Evolutionary conservation across 1,139 yeast genomes (phyloP), one percentile per base, ranked within the genome.

Genomic region (Hansenula lynferdii): DNA sequence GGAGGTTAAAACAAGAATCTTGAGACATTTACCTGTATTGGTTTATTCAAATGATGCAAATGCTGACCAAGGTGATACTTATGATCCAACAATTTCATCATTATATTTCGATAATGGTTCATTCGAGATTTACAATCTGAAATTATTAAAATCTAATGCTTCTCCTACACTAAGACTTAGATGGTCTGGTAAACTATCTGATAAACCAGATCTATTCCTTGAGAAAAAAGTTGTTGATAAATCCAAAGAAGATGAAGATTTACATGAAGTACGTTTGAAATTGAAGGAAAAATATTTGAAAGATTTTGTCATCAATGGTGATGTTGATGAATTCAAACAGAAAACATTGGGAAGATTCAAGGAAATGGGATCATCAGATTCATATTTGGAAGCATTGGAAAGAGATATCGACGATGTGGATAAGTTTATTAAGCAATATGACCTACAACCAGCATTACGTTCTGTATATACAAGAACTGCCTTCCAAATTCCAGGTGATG

Each of bases 401-500:
- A 59, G 69, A 18, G 74, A 79, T 43, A 78, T 83, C 42, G 69
- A 71, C 33, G 75, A 75, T 40, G 66, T 89, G 39, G 80, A 80
- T 54, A 60, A 69, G 10, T 85, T 82, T 55, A 80, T 92, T 45
- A 61, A 65, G 32, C 79, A 80, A 40, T 72, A 79, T 51, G 72
- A 78, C 43, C 70, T 92, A 47, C 85, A 86, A 61, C 98, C 98
- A 14, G 78, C 86, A 30, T 65, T 92, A 58, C 80, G 98, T 65
- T 77, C 96, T 6, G 76, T 83, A 33, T 89, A 86, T 64, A 85
- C 87, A 33, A 77, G 98, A 62, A 86, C 96, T 14, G 97, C 97
- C 2, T 92, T 92, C 70, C 97, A 92, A 67, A 90, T 92, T 50
- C 98, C 98, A 2, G 97, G 97, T 44, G 97, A 92, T 59, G 95